Evolutionary conservation across 208 protist genomes (phyloP).

Genomic region (Vickermania ingenoplastis): DNA sequence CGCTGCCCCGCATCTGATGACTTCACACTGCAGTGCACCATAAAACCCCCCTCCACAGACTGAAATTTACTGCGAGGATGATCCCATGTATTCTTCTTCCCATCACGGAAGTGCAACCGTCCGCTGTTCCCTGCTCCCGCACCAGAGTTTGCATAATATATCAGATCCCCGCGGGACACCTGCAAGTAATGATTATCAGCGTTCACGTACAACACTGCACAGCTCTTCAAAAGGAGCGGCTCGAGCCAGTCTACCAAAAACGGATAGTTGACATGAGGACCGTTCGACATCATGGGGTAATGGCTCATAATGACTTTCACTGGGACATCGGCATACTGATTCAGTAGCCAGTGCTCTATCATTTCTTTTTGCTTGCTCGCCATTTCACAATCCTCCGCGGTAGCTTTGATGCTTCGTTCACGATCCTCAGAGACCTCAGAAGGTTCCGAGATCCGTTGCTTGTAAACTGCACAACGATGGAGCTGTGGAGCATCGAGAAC

Average conservation of each 20-base stretch:
- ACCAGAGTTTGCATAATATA: conserved; percentile 35
- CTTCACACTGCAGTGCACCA: conserved; percentile 17
- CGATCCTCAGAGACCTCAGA: not conserved
- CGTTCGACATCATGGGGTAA: conserved; percentile 32
- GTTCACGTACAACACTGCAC: conserved; percentile 25
- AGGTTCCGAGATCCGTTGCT: not conserved
- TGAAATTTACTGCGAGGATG: conserved; percentile 14
- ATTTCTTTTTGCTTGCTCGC: conserved; percentile 14
- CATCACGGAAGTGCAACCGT: conserved; percentile 7
- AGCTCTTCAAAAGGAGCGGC: conserved; percentile 19
- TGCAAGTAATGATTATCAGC: conserved; percentile 51
- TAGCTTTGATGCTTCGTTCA: conserved; percentile 1
- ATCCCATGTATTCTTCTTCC: conserved; percentile 8
- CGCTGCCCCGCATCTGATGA: not conserved
- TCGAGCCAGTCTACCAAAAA: conserved; percentile 24
- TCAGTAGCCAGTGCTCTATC: conserved; percentile 19
- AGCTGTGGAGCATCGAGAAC: conserved; percentile 26
- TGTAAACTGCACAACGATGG: conserved; percentile 8
- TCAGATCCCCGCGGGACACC: conserved; percentile 15
- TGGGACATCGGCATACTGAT: conserved; percentile 6
- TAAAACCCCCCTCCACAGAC: conserved; percentile 7
- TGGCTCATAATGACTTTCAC: conserved; percentile 41
- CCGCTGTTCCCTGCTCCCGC: conserved; percentile 20
- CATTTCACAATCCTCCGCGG: not conserved
- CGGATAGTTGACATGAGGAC: conserved; percentile 19